Conservation (phyloP, 805 yeast genomes). For the Zygosaccharomyces pseudorouxii region DNA sequence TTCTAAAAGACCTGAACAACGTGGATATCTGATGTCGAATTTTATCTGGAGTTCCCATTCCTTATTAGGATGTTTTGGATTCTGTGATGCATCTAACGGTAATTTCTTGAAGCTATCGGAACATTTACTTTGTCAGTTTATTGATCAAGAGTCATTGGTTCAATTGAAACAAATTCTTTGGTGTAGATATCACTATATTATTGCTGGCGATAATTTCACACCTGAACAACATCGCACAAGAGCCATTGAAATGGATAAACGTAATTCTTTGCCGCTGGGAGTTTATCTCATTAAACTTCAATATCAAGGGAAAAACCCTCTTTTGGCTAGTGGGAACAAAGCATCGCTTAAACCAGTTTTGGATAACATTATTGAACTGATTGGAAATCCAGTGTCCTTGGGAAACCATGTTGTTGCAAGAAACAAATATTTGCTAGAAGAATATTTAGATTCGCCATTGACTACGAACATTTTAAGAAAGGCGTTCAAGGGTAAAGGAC, state of each 20-base stretch:
- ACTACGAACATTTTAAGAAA: constrained; percentile 44
- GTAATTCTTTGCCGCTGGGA: constrained; percentile 31
- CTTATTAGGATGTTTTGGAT: constrained; percentile 61
- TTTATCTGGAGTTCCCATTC: constrained; percentile 62
- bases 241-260: constrained; percentile 37
- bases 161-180: constrained; percentile 73
- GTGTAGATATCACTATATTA: constrained; percentile 69
- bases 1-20: constrained; percentile 1
- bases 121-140: constrained; percentile 43
- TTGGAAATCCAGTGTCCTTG: constrained; percentile 58
- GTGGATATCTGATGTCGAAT: constrained; percentile 10
- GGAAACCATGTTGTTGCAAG: constrained; percentile 40
- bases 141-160: constrained; percentile 47
- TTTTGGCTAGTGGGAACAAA: constrained; percentile 51
- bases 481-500: constrained; percentile 48
- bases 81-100: constrained; percentile 66
- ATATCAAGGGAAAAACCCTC: constrained; percentile 49
- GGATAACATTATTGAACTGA: constrained; percentile 64
- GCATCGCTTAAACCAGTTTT: constrained; percentile 68
- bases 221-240: constrained; percentile 64
- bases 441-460: constrained; percentile 45
- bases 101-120: constrained; percentile 58
- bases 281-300: constrained; percentile 37
- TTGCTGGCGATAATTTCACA: constrained; percentile 53
- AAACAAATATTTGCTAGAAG: constrained; percentile 44